Percentiles rank a stretch among this genome's conserved stretches.
Conservation (phyloP, 345 rosid genomes). For the Euphorbia peplus region DNA sequence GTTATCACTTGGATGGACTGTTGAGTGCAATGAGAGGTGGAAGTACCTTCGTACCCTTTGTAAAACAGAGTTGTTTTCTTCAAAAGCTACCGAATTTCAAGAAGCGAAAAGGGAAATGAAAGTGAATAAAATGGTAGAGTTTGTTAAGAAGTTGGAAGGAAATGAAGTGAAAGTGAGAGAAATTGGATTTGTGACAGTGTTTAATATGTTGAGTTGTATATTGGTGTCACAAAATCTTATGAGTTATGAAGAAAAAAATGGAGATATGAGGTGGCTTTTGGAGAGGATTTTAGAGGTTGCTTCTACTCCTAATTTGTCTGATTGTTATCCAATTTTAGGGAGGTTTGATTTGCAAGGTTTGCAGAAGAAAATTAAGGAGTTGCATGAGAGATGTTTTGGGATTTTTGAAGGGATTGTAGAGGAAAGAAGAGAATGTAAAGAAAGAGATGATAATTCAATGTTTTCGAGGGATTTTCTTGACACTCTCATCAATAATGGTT, state of each 20-base stretch:
- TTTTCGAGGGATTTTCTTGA: conserved; percentile 30
- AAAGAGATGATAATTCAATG: conserved; percentile 6
- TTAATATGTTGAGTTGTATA: conserved; percentile 32
- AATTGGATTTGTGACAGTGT: conserved; percentile 24
- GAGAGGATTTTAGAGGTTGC: conserved; percentile 22
- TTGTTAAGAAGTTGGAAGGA: conserved; percentile 29
- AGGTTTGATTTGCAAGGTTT: conserved; percentile 30
- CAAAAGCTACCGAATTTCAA: conserved; percentile 26
- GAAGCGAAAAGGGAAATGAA: conserved; percentile 19
- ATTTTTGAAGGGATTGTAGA: conserved; percentile 20
- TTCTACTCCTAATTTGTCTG: conserved; percentile 39
- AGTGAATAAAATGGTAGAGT: conserved; percentile 26
- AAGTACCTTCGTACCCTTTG: conserved; percentile 21
- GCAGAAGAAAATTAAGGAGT: conserved; percentile 21
- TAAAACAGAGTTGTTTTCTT: conserved; percentile 30
- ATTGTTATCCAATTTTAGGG: conserved; percentile 31
- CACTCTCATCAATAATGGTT: conserved; percentile 30
- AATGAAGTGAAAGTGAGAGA: conserved; percentile 30
- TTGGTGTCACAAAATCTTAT: conserved; percentile 33
- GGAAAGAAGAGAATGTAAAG: conserved; percentile 17
- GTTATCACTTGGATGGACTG: conserved; percentile 30
- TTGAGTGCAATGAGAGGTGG: conserved; percentile 36
- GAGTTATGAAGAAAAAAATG: conserved; percentile 21
- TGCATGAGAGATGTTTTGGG: conserved; percentile 15
- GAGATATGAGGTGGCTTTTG: conserved; percentile 24